Conservation (phyloP, 139 green algal genomes). For the Gonium pectorale region DNA sequence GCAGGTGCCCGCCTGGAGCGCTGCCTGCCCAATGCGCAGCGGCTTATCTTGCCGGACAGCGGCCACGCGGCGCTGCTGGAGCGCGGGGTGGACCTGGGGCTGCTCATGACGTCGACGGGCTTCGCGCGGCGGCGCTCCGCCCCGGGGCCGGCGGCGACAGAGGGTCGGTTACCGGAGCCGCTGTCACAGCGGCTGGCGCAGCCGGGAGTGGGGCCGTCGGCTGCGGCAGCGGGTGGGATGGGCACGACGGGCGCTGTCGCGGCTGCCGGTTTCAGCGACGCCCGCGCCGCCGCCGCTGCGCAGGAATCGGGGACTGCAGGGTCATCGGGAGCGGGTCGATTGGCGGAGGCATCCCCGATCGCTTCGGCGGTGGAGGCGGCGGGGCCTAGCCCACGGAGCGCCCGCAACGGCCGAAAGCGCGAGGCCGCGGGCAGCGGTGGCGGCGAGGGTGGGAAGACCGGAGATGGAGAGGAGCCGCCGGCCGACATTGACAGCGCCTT, state of each 20-base stretch:
- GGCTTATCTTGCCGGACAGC: conserved; percentile 71
- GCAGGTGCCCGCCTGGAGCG: conserved; percentile 66
- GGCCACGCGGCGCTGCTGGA: conserved; percentile 81
- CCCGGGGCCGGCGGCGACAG: not conserved
- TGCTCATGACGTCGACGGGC: conserved; percentile 43
- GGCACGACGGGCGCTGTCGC: too few species aligned
- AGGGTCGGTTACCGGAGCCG: not conserved
- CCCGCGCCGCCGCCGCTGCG: too few species aligned
- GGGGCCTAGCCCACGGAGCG: too few species aligned
- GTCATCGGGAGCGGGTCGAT: too few species aligned
- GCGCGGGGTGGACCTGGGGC: conserved; percentile 48
- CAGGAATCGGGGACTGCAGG: too few species aligned
- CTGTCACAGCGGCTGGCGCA: not conserved
- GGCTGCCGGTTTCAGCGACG: too few species aligned
- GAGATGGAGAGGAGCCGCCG: not conserved
- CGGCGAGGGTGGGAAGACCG: not conserved
- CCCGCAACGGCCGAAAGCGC: too few species aligned
- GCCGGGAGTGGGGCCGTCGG: conserved; percentile 1
- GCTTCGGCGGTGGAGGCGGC: too few species aligned
- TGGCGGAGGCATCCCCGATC: too few species aligned
- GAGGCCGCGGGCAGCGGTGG: not conserved
- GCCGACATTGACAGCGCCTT: conserved; percentile 47
- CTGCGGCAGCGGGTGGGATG: not conserved
- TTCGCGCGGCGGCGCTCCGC: not conserved
- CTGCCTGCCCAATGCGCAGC: conserved; percentile 56